Conservation (phyloP, 352 stramenopile species). For the Globisporangium viniferum region DNA sequence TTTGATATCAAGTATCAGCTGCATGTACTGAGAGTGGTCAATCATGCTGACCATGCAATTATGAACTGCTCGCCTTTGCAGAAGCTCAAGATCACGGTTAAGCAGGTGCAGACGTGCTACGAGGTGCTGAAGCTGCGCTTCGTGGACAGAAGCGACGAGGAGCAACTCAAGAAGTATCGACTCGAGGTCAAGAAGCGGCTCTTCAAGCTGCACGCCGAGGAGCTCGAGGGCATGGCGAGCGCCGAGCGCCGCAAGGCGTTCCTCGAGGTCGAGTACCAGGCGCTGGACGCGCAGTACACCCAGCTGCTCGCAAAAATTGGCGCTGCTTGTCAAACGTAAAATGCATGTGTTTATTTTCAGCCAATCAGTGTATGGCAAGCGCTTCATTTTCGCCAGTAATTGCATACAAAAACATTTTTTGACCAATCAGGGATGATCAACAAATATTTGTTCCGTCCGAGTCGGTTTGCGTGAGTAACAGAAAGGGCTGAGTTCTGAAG, state of each 20-base stretch:
- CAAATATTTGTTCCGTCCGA: background rate
- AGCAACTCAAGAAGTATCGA: constrained; percentile 58
- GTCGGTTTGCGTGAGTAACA: background rate
- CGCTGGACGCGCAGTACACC: constrained; percentile 49
- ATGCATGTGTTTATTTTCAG: background rate
- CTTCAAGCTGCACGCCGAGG: constrained; percentile 59
- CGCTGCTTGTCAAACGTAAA: background rate
- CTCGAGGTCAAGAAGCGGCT: constrained; percentile 84
- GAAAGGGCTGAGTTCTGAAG: constrained; percentile 2
- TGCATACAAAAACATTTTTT: background rate
- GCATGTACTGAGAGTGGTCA: background rate
- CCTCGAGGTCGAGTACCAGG: constrained; percentile 60
- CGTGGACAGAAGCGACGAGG: constrained; percentile 46
- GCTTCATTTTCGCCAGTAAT: constrained; percentile 15
- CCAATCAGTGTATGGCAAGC: background rate
- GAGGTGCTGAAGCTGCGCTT: constrained; percentile 67
- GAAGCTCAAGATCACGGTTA: constrained; percentile 74
- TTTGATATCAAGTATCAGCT: background rate
- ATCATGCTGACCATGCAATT: background rate
- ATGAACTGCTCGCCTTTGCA: constrained; percentile 10
- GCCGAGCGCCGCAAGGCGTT: constrained; percentile 74
- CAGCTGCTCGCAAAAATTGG: constrained; percentile 33
- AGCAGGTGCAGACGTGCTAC: constrained; percentile 80
- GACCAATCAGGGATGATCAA: background rate
- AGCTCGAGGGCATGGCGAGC: constrained; percentile 70